These are phyloP conservation scores for Dittrichia graveolens DNA, from an alignment of 129 eudicot species.

Conservation along the genomic window DNA sequence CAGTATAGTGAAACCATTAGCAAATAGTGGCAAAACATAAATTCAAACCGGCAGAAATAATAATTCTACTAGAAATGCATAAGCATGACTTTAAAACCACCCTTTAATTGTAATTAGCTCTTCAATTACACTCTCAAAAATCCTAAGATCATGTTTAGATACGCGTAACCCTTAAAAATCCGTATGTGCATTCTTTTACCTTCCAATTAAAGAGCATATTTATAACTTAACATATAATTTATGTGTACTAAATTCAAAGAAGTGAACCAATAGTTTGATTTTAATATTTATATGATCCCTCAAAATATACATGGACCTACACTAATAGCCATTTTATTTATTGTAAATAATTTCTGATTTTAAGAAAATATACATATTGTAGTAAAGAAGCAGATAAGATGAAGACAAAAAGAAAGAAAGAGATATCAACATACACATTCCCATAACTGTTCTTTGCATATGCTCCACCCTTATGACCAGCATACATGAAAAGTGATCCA, in stretches of 20 bases:
- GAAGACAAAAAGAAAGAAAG: slow-evolving; percentile 18
- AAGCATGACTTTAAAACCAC: background rate
- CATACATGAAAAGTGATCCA: slow-evolving; percentile 99
- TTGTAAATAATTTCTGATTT: background rate
- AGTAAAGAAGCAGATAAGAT: slow-evolving; percentile 18
- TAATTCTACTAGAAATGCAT: background rate
- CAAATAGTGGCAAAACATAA: background rate
- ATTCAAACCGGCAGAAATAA: background rate
- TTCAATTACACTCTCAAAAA: background rate
- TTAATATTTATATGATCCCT: too few relatives aligned
- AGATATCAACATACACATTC: slow-evolving; percentile 61
- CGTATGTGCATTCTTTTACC: background rate
- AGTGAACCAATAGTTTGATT: background rate
- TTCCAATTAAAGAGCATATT: background rate
- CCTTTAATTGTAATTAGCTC: background rate
- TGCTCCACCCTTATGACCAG: slow-evolving; percentile 99
- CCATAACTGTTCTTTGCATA: slow-evolving; percentile 98
- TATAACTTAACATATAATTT: background rate
- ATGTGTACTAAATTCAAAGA: background rate
- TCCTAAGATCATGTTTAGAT: background rate
- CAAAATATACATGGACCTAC: too few relatives aligned
- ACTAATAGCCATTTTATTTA: background rate
- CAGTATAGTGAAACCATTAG: background rate
- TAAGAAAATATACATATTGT: background rate
- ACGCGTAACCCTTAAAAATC: background rate